A percentile compares a stretch with the other conserved stretches of the same genome.
phyloP scores from a whole-genome alignment of 257 asterid genomes.

The Solanum pimpinellifolium region DNA sequence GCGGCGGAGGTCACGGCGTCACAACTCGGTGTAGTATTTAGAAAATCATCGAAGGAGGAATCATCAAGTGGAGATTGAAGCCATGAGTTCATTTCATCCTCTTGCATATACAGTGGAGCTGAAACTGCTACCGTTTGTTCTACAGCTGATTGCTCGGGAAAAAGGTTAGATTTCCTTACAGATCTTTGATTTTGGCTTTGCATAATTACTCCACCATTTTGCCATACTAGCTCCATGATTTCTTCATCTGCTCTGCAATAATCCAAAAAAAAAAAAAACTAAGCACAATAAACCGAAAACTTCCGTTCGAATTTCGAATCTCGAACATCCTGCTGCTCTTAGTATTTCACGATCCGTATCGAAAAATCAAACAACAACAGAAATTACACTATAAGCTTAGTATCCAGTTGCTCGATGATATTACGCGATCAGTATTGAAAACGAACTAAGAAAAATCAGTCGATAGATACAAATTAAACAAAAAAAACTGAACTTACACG shows the following conservation, averaged over 20 bases:
- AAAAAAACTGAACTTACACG: background rate
- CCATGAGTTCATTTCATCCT: conserved; percentile 26
- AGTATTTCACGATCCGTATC: background rate
- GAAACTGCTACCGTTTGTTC: background rate
- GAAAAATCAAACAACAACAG: background rate
- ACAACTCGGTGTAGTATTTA: background rate
- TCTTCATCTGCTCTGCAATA: conserved; percentile 1
- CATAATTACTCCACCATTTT: conserved; percentile 9
- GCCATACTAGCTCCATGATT: conserved; percentile 20
- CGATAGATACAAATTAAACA: background rate
- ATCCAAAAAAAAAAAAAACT: background rate
- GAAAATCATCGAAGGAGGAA: conserved; percentile 10
- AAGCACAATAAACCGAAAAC: background rate
- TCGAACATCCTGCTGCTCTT: background rate
- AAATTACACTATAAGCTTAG: background rate
- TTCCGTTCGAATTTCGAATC: background rate
- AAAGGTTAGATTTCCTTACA: background rate
- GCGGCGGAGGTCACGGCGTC: background rate
- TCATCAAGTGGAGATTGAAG: conserved; percentile 17
- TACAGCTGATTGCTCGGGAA: background rate
- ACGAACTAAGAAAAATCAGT: background rate
- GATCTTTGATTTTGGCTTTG: conserved; percentile 7
- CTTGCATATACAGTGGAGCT: conserved; percentile 9
- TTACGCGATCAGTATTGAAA: background rate
- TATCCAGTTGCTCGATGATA: background rate